Evolutionary conservation across 495 filamentous ascomycete genomes (phyloP).

Genomic region (Immersiella caudata): DNA sequence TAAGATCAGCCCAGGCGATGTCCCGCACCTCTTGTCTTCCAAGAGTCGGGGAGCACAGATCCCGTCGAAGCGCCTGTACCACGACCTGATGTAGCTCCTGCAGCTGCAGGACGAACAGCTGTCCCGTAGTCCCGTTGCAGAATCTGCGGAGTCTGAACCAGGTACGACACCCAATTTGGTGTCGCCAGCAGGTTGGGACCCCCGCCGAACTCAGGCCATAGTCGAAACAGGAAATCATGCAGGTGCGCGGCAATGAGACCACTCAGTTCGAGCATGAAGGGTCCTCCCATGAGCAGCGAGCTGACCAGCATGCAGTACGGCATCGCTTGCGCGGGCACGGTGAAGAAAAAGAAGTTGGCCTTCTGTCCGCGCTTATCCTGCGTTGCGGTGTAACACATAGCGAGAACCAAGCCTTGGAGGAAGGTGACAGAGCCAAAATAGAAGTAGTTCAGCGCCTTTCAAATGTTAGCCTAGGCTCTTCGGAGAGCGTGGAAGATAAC

Average conservation of each 20-base stretch:
- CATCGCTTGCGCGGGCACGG: constrained; percentile 71
- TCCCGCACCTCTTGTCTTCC: constrained; percentile 68
- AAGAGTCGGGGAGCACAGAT: constrained; percentile 57
- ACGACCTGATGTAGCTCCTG: constrained; percentile 34
- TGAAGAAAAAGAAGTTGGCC: constrained; percentile 72
- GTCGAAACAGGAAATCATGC: constrained; percentile 79
- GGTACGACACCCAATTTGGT: constrained; percentile 64
- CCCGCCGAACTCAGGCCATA: constrained; percentile 82
- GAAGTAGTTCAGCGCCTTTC: constrained; percentile 51
- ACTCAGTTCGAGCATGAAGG: constrained; percentile 54
- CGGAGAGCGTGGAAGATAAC: background rate
- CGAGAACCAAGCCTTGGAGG: constrained; percentile 70
- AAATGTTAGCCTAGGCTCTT: constrained; percentile 26
- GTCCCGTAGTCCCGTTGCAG: constrained; percentile 62
- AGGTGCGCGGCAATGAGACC: constrained; percentile 82
- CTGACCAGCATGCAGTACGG: constrained; percentile 75
- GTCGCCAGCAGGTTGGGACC: constrained; percentile 72
- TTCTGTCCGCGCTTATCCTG: constrained; percentile 79
- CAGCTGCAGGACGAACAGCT: constrained; percentile 43
- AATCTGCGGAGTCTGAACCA: constrained; percentile 55
- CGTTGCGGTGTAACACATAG: constrained; percentile 75
- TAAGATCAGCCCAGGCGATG: constrained; percentile 61
- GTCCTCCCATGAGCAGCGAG: constrained; percentile 62
- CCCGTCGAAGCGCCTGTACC: constrained; percentile 40
- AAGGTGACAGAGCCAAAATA: constrained; percentile 56